Percentiles rank a stretch among this genome's conserved stretches.
These are phyloP conservation scores for Oleoguttula mirabilis DNA, from an alignment of 495 filamentous ascomycete genomes.

Conservation along the genomic window DNA sequence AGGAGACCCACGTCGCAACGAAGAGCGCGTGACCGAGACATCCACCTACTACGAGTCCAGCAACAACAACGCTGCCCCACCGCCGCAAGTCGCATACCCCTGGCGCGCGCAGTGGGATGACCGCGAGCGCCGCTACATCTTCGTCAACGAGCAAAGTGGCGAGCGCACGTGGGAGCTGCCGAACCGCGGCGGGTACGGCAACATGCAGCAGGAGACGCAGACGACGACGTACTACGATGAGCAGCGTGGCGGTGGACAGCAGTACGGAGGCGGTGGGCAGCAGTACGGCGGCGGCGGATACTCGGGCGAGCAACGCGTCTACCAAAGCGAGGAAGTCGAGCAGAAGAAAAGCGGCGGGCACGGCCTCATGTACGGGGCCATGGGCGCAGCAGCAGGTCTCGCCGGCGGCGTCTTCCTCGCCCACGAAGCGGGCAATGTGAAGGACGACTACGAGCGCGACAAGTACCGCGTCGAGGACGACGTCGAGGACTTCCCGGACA, in stretches of 20 bases:
- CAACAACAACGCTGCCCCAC: conserved; percentile 1
- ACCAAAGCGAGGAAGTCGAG: conserved; percentile 22
- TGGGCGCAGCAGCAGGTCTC: conserved; percentile 44
- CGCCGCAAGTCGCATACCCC: conserved; percentile 36
- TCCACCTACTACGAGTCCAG: conserved; percentile 5
- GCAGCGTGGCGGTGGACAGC: not conserved
- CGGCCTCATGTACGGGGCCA: conserved; percentile 39
- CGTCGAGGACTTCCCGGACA: conserved; percentile 32
- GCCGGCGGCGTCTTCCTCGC: conserved; percentile 45
- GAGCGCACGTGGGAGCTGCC: conserved; percentile 46
- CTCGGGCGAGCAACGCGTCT: conserved; percentile 6
- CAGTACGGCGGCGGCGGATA: conserved; percentile 1
- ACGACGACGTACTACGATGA: conserved; percentile 1
- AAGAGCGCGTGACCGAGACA: conserved; percentile 8
- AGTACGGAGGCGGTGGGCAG: no score
- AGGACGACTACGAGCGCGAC: conserved; percentile 25
- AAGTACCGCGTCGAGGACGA: conserved; percentile 25
- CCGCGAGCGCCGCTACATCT: conserved; percentile 46
- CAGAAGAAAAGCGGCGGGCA: conserved; percentile 32
- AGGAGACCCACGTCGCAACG: conserved; percentile 6
- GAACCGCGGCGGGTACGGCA: not conserved
- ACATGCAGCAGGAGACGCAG: not conserved
- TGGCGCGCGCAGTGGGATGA: conserved; percentile 52
- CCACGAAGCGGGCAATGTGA: conserved; percentile 36
- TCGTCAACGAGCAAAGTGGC: conserved; percentile 45